Evolutionary conservation across 2,329 filamentous ascomycete species (phyloP).

Genomic region (Lachnellula suecica): DNA sequence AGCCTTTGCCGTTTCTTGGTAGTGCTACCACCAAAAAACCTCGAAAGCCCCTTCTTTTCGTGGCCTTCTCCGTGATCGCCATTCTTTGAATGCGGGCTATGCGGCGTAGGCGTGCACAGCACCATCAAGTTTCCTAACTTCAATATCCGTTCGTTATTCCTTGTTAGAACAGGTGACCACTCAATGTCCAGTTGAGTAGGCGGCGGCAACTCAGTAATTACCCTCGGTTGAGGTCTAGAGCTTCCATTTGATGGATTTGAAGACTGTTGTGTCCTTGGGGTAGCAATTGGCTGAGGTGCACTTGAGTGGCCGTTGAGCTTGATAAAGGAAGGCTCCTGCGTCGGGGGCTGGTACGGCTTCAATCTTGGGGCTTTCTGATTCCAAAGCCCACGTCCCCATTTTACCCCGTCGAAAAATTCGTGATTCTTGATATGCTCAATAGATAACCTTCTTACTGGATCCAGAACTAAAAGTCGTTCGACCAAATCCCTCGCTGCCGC

Average conservation of each 20-base stretch:
- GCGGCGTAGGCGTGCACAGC: slow-evolving; percentile 72
- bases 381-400: slow-evolving; percentile 84
- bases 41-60: slow-evolving; percentile 90
- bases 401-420: slow-evolving; percentile 86
- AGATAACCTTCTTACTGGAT: slow-evolving; percentile 79
- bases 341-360: slow-evolving; percentile 76
- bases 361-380: slow-evolving; percentile 84
- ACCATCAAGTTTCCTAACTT: slow-evolving; percentile 92
- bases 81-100: slow-evolving; percentile 70
- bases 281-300: slow-evolving; percentile 28
- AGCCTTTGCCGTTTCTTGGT: slow-evolving; percentile 91
- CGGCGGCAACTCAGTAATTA: slow-evolving; percentile 95
- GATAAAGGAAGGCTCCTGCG: slow-evolving; percentile 72
- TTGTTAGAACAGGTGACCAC: slow-evolving; percentile 93
- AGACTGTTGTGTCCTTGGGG: slow-evolving; percentile 33
- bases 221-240: slow-evolving; percentile 65
- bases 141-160: slow-evolving; percentile 88
- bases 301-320: slow-evolving; percentile 59
- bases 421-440: slow-evolving; percentile 98
- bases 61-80: slow-evolving; percentile 66
- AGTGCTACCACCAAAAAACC: slow-evolving; percentile 89
- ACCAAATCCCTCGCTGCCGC: slow-evolving; percentile 83
- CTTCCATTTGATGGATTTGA: slow-evolving; percentile 37
- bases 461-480: slow-evolving; percentile 84
- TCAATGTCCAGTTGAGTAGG: slow-evolving; percentile 96